A percentile compares a stretch with the other conserved stretches of the same genome.
These are phyloP conservation scores for Dalbergia cultrata DNA, from an alignment of 306 rosid genomes.

Conservation along the genomic window DNA sequence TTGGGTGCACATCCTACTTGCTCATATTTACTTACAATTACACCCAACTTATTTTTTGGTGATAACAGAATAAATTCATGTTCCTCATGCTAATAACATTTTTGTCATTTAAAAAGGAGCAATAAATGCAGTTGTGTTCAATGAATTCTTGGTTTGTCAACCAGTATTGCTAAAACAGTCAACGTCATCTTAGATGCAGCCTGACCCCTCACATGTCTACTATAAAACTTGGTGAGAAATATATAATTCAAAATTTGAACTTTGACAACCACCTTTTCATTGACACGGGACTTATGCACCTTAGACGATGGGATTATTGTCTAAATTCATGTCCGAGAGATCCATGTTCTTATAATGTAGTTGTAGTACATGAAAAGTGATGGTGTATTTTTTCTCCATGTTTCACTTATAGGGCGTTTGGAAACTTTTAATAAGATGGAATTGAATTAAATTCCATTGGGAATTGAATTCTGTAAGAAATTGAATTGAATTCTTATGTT, in stretches of 20 bases:
- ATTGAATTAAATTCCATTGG: too few relatives aligned
- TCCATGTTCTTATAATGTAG: constrained; percentile 24
- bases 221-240: background rate
- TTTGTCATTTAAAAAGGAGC: constrained; percentile 20
- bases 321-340: constrained; percentile 21
- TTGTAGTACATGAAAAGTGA: constrained; percentile 26
- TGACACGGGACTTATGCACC: constrained; percentile 17
- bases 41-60: too few relatives aligned
- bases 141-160: constrained; percentile 33
- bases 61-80: background rate
- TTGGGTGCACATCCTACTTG: too few relatives aligned
- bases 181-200: constrained; percentile 33
- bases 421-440: too few relatives aligned
- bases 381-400: background rate
- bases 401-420: too few relatives aligned
- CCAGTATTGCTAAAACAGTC: constrained; percentile 7
- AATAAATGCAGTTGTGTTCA: constrained; percentile 7
- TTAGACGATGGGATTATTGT: background rate
- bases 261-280: constrained; percentile 10
- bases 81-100: constrained; percentile 14
- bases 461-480: too few relatives aligned
- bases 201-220: background rate
- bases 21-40: too few relatives aligned
- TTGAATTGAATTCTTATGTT: too few relatives aligned
- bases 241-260: constrained; percentile 17